Base-by-base conservation (phyloP, 345 rosid species). In the Pistacia integerrima region DNA sequence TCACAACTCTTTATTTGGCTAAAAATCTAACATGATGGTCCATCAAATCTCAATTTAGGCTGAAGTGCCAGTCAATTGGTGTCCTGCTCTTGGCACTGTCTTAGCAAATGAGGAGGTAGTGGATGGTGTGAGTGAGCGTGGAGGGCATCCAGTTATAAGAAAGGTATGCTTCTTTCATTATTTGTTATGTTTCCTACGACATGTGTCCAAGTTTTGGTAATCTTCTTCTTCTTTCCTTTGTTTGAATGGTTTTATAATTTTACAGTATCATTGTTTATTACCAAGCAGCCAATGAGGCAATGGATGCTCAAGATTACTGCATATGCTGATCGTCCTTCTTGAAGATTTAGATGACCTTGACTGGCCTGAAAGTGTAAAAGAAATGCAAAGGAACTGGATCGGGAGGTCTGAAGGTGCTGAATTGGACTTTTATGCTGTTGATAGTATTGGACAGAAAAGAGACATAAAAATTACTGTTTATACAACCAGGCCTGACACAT, bases 241-340 rank as follows among this genome's bases (percentile, higher is more conserved):
- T 84, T 87, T 84, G 86, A 91, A 87, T 77, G 69, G 84, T 88
- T 86, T 87, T 84, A 83, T 83, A 88, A 89, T 91, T 91, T 87
- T 88, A 92, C 97, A 93, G 94, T 91, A 90, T 91, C 89, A 79
- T 91, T 94, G 90, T 93, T 93, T 91, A 87, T 93, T 85, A 89
- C 94, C 93, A 84, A 94, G 97, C 97, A 94, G 98, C 97, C 98
- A 82, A 94, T 94, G 98, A 86, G 95, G 87, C 98, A 94, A 78
- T 94, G 98, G 98, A 93, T 93, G 90, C 94, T 94, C 82, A 94
- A 88, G 89, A 94, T 94, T 76, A 94, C 97, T 67, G 97, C 91
- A 4, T 94, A 94, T 69, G 98, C 96, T 77, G 98, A 93, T 80
- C 94, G 93, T 57, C 98, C n/a, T 93, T 84, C 92, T 91, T 38